A percentile compares a stretch with the other conserved stretches of the same genome.
Evolutionary conservation across 495 filamentous ascomycete species (phyloP).

Genomic region (Margaritispora aquatica): DNA sequence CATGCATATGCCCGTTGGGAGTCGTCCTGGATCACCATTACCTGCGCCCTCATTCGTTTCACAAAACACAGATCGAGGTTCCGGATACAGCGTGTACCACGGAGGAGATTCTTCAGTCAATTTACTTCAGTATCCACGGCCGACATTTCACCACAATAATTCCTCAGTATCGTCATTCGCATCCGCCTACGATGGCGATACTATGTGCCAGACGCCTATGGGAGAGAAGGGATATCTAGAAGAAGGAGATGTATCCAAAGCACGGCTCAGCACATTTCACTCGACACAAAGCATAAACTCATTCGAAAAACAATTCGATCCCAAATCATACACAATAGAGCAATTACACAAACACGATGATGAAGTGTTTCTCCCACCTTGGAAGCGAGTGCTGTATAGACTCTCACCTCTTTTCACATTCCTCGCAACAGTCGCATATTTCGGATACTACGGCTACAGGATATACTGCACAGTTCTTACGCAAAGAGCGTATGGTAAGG

Average conservation of each 20-base stretch:
- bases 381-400: constrained; percentile 17
- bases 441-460: constrained; percentile 16
- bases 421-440: constrained; percentile 14
- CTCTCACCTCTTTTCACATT: constrained; percentile 15
- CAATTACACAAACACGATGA: constrained; percentile 15
- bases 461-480: constrained; percentile 16
- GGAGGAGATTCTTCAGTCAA: constrained; percentile 1
- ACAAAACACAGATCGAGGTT: background rate
- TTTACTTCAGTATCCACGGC: constrained; percentile 2
- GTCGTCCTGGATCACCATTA: background rate
- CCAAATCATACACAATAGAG: constrained; percentile 13
- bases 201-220: background rate
- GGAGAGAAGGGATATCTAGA: background rate
- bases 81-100: background rate
- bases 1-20: background rate
- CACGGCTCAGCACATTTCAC: background rate
- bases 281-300: constrained; percentile 1
- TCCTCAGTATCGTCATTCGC: background rate
- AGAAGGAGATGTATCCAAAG: background rate
- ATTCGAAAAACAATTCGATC: constrained; percentile 7
- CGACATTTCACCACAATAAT: background rate
- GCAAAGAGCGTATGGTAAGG: constrained; percentile 12
- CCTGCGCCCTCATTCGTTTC: background rate
- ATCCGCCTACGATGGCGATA: constrained; percentile 1
- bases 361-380: constrained; percentile 6